phyloP scores from a whole-genome alignment of 768 basidiomycete genomes.

The Trametes elegans region DNA sequence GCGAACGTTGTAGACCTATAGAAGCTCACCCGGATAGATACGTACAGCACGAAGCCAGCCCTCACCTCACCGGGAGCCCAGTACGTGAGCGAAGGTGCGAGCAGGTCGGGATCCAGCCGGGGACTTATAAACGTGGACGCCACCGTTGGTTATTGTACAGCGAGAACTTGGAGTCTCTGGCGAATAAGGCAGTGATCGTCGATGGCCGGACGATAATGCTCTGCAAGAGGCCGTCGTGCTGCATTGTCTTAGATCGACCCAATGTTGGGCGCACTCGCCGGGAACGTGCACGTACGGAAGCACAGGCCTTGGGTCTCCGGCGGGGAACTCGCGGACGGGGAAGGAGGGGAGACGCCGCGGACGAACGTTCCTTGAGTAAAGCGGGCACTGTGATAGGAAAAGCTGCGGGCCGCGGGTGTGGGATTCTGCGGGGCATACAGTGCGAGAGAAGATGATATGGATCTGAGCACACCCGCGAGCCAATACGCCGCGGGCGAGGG shows the following conservation, averaged over 20 bases:
- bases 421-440: background rate
- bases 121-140: conserved; percentile 1
- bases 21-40: too few species aligned
- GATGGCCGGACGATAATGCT: conserved; percentile 20
- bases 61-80: too few species aligned
- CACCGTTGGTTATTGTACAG: background rate
- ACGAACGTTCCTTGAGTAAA: conserved; percentile 11
- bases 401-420: background rate
- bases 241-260: conserved; percentile 3
- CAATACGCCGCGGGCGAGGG: background rate
- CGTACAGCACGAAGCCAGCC: too few species aligned
- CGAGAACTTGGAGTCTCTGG: background rate
- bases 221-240: background rate
- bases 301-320: background rate
- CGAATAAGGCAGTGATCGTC: conserved; percentile 14
- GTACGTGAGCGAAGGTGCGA: background rate
- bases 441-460: background rate
- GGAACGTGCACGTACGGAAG: conserved; percentile 5
- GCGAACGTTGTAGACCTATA: background rate
- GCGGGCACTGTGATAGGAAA: background rate
- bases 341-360: background rate
- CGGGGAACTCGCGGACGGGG: background rate
- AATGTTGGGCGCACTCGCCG: conserved; percentile 1
- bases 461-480: background rate
- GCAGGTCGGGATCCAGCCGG: conserved; percentile 7